Conservation (phyloP, 2,329 filamentous ascomycete genomes). For the Beauveria asiatica region DNA sequence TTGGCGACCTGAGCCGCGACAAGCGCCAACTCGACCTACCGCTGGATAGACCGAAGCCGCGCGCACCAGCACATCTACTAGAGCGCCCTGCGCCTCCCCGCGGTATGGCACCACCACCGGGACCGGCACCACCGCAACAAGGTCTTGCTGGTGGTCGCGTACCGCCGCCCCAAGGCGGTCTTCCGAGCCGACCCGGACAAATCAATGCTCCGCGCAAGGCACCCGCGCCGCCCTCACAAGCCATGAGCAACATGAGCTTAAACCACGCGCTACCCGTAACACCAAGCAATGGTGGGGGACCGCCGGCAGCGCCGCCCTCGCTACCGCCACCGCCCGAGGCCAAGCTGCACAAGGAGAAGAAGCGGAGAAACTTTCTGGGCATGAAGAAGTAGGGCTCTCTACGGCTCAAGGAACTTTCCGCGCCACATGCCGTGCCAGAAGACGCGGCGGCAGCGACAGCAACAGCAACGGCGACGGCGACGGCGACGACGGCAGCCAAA, state of each 20-base stretch:
- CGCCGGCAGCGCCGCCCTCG: conserved; percentile 16
- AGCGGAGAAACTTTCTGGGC: conserved; percentile 49
- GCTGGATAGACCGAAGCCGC: conserved; percentile 67
- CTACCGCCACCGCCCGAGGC: conserved; percentile 22
- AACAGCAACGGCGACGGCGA: neutral
- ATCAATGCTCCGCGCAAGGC: conserved; percentile 16
- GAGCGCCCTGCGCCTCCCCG: conserved; percentile 55
- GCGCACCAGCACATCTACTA: conserved; percentile 78
- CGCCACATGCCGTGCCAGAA: neutral
- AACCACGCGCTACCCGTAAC: conserved; percentile 14
- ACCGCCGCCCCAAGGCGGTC: conserved; percentile 19
- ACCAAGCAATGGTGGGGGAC: conserved; percentile 17
- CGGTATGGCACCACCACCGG: conserved; percentile 21
- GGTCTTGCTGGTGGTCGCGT: conserved; percentile 18
- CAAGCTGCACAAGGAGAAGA: conserved; percentile 51
- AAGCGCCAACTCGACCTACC: conserved; percentile 73
- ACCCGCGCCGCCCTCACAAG: conserved; percentile 40
- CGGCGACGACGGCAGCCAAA: neutral
- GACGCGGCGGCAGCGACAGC: neutral
- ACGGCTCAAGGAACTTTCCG: neutral
- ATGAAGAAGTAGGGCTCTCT: conserved; percentile 46
- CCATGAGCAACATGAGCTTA: conserved; percentile 49
- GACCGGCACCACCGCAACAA: conserved; percentile 14
- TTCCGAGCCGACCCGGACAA: conserved; percentile 26
- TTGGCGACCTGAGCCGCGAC: conserved; percentile 70